Evolutionary conservation across 2,329 filamentous ascomycete species (phyloP), one percentile per base, ranked within the genome.

Genomic region (Magnaporthiopsis incrustans): DNA sequence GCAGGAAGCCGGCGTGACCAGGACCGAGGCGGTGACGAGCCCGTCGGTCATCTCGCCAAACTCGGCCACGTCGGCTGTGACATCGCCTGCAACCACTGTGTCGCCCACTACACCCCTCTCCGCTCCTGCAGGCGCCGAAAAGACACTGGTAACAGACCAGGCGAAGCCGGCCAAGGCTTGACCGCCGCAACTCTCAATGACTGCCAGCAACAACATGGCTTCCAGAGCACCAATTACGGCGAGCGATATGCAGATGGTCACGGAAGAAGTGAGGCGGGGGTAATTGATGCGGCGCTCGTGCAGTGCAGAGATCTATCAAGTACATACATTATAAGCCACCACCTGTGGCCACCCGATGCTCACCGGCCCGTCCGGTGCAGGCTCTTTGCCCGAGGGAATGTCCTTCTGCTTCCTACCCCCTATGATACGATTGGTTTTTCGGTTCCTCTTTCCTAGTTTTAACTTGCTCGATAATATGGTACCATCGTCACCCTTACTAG

Each of bases 1-100:
- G 18, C 81, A 84, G 68, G 81, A 83, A 67, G 77, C 77, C 6
- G 81, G 82, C 7, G 76, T 83, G 57, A 78, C 74, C 35, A 72
- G 74, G 60, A 67, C 68, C 44, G 69, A 73, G 8, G 71, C 70
- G 0, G 71, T 73, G 22, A 69, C 69, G 56, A 74, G 73, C 65
- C 72, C 74, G 50, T 72, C 71, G 18, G 69, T 67, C 38, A 67
- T 74, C 26, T 72, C 74, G 25, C 72, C 74, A 12, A 65, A 70
- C 10, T 66, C 66, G 5, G 65, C 63, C 27, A 67, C 59, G 61
- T 44, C 62, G 62, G 27, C 63, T 32, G 8, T 25, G 12, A 33
- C 60, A 25, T 59, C 59, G 4, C 53, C 44, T 57, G 50, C 56
- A 15, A 56, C 59, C 15, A 53, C 59, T 25, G 25, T 50, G 33